Evolutionary conservation across 441 rosid genomes (phyloP).

Genomic region (Erodium texanum): DNA sequence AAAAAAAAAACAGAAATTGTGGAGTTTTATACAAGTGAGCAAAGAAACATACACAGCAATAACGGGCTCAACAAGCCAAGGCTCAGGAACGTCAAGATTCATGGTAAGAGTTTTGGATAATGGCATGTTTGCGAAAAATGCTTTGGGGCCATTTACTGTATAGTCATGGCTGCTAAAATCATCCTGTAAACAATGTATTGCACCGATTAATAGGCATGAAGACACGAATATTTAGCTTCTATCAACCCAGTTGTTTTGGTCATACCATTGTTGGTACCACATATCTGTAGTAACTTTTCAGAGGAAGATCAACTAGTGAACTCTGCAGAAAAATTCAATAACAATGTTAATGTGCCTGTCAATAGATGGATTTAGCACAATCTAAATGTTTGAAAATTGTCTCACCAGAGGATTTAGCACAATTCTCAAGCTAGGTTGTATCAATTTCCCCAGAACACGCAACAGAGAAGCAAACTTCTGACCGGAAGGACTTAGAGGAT

Average conservation of each 20-base stretch:
- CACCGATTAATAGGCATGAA: conserved; percentile 24
- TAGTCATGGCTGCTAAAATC: conserved; percentile 73
- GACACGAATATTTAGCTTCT: conserved; percentile 20
- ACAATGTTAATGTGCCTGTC: background rate
- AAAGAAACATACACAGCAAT: conserved; percentile 77
- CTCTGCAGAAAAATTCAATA: conserved; percentile 50
- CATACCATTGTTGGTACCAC: conserved; percentile 80
- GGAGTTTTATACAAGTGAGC: background rate
- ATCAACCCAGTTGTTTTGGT: conserved; percentile 9
- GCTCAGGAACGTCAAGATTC: conserved; percentile 99
- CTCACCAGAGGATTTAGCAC: conserved; percentile 95
- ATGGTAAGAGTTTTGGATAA: conserved; percentile 96
- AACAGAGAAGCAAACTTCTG: conserved; percentile 90
- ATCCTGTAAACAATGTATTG: conserved; percentile 52
- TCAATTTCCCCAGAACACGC: conserved; percentile 58
- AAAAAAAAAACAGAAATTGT: background rate
- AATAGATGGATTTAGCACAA: background rate
- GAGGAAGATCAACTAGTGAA: conserved; percentile 95
- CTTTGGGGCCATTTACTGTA: conserved; percentile 82
- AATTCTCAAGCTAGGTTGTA: conserved; percentile 92
- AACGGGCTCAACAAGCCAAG: conserved; percentile 98
- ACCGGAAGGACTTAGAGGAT: conserved; percentile 86
- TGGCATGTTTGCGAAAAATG: conserved; percentile 97
- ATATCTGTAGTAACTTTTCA: conserved; percentile 97
- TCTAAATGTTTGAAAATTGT: background rate